Conservation (phyloP, 2,329 filamentous ascomycete species). For the Aspergillus glaucus region DNA sequence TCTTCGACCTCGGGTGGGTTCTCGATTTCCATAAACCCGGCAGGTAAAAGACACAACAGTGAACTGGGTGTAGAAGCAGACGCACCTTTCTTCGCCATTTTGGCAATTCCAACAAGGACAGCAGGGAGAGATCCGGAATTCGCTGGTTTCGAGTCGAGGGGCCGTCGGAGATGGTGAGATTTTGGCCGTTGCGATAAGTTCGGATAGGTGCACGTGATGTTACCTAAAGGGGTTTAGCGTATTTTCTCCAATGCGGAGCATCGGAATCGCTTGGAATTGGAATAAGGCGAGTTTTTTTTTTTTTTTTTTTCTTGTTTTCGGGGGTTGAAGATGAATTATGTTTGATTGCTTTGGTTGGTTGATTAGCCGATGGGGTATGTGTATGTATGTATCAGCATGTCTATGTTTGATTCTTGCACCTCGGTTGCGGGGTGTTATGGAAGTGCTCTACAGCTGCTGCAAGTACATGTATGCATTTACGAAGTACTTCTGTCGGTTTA, state of each 20-base stretch:
- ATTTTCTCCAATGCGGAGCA: not conserved
- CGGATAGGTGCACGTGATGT: not conserved
- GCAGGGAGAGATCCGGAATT: not conserved
- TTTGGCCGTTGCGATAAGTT: not conserved
- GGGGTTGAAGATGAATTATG: too few species aligned
- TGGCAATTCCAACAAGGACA: constrained; percentile 5
- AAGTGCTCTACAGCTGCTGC: too few species aligned
- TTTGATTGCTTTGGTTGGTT: too few species aligned
- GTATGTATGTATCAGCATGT: too few species aligned
- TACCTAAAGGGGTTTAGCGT: not conserved
- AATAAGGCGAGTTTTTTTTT: too few species aligned
- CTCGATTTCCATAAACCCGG: not conserved
- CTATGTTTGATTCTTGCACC: too few species aligned
- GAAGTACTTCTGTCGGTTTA: too few species aligned
- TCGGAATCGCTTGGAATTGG: too few species aligned
- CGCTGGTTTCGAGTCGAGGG: constrained; percentile 6
- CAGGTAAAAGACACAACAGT: not conserved
- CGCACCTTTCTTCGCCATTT: constrained; percentile 43
- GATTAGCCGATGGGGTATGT: too few species aligned
- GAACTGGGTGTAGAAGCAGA: not conserved
- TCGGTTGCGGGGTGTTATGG: too few species aligned
- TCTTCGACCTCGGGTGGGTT: not conserved
- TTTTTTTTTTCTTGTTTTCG: too few species aligned
- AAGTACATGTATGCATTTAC: too few species aligned
- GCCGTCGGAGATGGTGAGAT: constrained; percentile 1